Base-by-base conservation (phyloP, 1,139 yeast genomes). In the Blastobotrys aristatus region DNA sequence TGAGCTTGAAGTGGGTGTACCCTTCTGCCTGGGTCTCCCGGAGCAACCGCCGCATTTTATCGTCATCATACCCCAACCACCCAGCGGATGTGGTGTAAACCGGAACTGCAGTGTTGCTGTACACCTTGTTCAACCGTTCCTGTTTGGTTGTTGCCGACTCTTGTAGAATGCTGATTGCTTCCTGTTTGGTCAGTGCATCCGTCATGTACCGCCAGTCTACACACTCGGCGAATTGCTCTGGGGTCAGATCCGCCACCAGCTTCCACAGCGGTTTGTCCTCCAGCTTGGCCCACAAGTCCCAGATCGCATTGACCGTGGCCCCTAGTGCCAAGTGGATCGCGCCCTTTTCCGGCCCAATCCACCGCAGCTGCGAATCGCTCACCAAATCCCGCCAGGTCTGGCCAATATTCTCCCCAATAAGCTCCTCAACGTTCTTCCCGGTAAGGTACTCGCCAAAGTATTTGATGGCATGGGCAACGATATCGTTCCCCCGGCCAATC, bases 61-160 rank as follows among this genome's bases (percentile, higher is more conserved):
- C 74, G 35, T 70, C 75, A 40, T 60, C 57, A 52, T 67, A 71
- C 2, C 73, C 75, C 22, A 71, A 57, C 75, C 75, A 71, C 8
- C 75, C 75, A 8, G 75, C 74, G 43, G 72, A 63, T 8, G 75
- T 71, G 33, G 75, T 70, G 52, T 71, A 71, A 5, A 72, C 71
- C 2, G 74, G 75, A 11, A 71, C 75, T 0, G 74, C 75, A 13
- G 50, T 50, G 52, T 66, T 62, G 32, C 58, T 56, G 16, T 53
- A 38, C 1, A 72, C 73, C 36, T 68, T 69, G 43, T 64, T 43
- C 20, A 71, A 32, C 43, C 72, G 55, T 40, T 58, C 57, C 26
- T 58, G 61, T 53, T 69, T 70, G 1, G 22, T 45, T n/a, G 59
- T 59, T 20, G 43, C 50, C 11, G 64, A 60, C 38, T 60, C 55